Base-by-base conservation (phyloP, 1,284 basidiomycete genomes). In the Takashimella koratensis region DNA sequence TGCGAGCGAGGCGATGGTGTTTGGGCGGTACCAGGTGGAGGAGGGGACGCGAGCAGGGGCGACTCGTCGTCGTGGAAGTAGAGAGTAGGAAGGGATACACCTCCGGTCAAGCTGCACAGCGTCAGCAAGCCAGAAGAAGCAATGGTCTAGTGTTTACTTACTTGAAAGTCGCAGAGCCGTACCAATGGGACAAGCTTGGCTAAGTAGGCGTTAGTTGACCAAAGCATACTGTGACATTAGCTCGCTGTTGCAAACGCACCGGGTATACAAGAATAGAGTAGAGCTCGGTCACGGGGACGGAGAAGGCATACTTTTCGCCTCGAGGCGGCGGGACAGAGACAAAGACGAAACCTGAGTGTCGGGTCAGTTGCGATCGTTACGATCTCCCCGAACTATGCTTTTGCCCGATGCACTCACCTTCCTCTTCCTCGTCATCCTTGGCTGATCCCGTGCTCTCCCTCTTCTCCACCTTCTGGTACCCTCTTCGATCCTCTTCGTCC, bases 61-160 rank as follows among this genome's bases (percentile, higher is more conserved):
- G 90, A 92, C 72, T 96, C 93, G 62, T 98, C 94, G 67, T 98
- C 95, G 71, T 98, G 95, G 73, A 98, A 98, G 74, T 92, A 85
- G 3, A 98, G 81, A 0, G 89, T 92, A 0, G 92, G 91, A 0
- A 97, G 81, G 0, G 91, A 92, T 40, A 90, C 83, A 12, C 93
- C 92, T 58, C 87, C 94, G 51, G 86, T 87, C 40, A 97, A 83
- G 69, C 94, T 95, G 12, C 12, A 13, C 8, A 36, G 30, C 8
- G 30, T 36, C 30, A n/a, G n/a, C n/a, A n/a, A n/a, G 30, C 16
- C 16, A 8, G 30, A 16, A 36, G 26, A 27, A 51, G 24, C 19
- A 20, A 20, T 0, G 19, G 30, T 11, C 42, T 23, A 36, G 30
- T 16, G 16, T 8, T 8, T 12, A 61, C 70, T 62, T 46, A 75